These are phyloP conservation scores for Phaseolus coccineus DNA, from an alignment of 331 rosid genomes.

Conservation along the genomic window DNA sequence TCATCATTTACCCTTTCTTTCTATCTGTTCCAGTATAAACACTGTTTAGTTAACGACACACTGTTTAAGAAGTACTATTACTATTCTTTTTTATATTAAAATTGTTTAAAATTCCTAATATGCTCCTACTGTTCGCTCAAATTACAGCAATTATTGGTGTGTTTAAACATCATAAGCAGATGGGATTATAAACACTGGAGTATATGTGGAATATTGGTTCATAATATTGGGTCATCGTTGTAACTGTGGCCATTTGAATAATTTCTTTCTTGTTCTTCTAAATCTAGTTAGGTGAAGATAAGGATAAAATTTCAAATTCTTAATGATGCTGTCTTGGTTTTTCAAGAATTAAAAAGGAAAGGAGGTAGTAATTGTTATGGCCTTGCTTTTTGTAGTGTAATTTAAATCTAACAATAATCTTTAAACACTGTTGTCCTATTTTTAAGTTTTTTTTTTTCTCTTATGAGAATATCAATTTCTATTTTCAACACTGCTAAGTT, in stretches of 20 bases:
- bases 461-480: neutral
- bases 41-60: neutral
- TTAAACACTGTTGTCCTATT: neutral
- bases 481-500: constrained; percentile 6
- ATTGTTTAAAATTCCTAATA: neutral
- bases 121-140: neutral
- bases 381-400: constrained; percentile 4
- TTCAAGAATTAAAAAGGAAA: neutral
- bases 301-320: neutral
- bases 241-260: neutral
- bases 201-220: neutral
- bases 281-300: neutral
- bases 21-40: neutral
- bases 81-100: neutral
- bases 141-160: neutral
- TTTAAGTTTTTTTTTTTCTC: neutral
- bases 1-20: neutral
- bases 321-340: neutral
- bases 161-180: neutral
- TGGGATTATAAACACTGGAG: neutral
- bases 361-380: neutral
- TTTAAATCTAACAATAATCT: constrained; percentile 8
- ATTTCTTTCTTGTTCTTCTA: neutral
- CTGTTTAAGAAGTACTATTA: neutral
- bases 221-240: neutral